Conservation (phyloP, 176 grass and related monocot species). For the Triticum aestivum region IWGSC_CS_RefSeq_v2.1 NC_057809.1:386348113-386348612, state of each 20-base stretch:
- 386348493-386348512: constrained; percentile 28
- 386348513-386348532: neutral
- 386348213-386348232: neutral
- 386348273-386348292: neutral
- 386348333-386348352: neutral
- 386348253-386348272: constrained; percentile 24
- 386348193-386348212: too few relatives aligned
- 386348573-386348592: constrained; percentile 97
- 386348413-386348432: constrained; percentile 68
- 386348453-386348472: constrained; percentile 81
- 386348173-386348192: constrained; percentile 32
- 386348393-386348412: neutral
- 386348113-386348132: neutral
- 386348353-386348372: neutral
- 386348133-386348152: neutral
- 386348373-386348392: constrained; percentile 10
- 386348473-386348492: neutral
- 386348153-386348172: constrained; percentile 9
- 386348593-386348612: constrained; percentile 92
- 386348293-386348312: constrained; percentile 42
- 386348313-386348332: constrained; percentile 14
- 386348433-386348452: constrained; percentile 95
- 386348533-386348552: constrained; percentile 28
- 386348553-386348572: constrained; percentile 99
- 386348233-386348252: neutral